Base-by-base conservation (phyloP, 1,284 basidiomycete genomes). In the Quambalaria eucalypti region DNA sequence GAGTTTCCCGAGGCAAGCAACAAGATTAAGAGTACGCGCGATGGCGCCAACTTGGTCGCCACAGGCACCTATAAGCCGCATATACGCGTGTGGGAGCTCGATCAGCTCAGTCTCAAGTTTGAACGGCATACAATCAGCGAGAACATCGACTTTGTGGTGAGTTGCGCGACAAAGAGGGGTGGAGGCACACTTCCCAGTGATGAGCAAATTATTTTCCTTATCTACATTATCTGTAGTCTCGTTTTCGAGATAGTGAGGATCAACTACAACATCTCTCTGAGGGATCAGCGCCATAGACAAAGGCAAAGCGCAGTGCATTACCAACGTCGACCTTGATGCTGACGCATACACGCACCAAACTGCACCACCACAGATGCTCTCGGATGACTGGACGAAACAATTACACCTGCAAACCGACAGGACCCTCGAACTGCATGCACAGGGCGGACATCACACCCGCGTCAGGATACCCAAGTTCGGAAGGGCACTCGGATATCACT, bases 371-470 rank as follows among this genome's bases (percentile, higher is more conserved):
- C 76, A 95, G 91, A 87, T 92, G 71, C 81, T 99, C 9, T 96
- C 92, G 0, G 87, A 90, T 73, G 95, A 99, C 79, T 99, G 95
- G 95, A 98, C 93, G 16, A 98, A 99, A 78, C 87, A 87, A n/a
- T 82, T 97, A 56, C 92, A 95, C 73, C 82, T 99, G 1, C 95
- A 98, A 81, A 85, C 87, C 49, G 92, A 98, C 78, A 85, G 95
- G n/a, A 88, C 89, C 5, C 77, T 98, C 51, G 89, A 92, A 73
- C 81, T 99, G 3, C 95, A 99, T 75, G 91, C 89, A 0, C 95
- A 98, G 77, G 85, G 87, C 42, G 90, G 90, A 0, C 84, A 91
- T 59, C 90, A 96, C 75, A 90, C 96, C 70, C 84, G 87, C 25
- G 87, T 92, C 4, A 84, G 95, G 58, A 88, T 98, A 80, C 95